These are phyloP conservation scores for Neurospora pannonica DNA, from an alignment of 495 filamentous ascomycete species.

Conservation along the genomic window DNA sequence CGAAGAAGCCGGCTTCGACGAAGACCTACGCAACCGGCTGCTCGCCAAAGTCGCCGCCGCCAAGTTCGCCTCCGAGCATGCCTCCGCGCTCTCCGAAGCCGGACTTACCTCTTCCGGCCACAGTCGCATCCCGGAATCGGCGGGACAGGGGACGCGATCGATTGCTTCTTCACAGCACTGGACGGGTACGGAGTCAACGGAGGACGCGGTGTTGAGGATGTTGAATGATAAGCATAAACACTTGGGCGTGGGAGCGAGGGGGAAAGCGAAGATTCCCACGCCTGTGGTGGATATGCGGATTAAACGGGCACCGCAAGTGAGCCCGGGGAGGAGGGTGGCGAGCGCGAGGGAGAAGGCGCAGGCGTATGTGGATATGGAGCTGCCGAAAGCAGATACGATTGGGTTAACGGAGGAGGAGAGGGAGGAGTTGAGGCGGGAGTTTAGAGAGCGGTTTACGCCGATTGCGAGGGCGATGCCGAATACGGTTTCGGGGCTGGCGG, in stretches of 20 bases:
- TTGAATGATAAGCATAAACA: conserved; percentile 74
- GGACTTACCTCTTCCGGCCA: conserved; percentile 27
- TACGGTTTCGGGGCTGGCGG: conserved; percentile 66
- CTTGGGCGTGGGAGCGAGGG: conserved; percentile 38
- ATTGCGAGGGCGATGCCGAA: conserved; percentile 67
- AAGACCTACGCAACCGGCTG: conserved; percentile 68
- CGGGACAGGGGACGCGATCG: conserved; percentile 63
- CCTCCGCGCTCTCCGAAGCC: conserved; percentile 57
- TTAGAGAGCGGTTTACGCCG: conserved; percentile 71
- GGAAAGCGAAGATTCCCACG: conserved; percentile 37
- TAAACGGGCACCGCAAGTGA: conserved; percentile 26
- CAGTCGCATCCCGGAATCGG: conserved; percentile 36
- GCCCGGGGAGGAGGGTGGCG: conserved; percentile 53
- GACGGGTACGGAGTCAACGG: conserved; percentile 63
- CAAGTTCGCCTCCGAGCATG: conserved; percentile 60
- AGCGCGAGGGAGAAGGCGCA: conserved; percentile 70
- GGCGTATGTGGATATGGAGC: conserved; percentile 52
- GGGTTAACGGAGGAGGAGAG: conserved; percentile 59
- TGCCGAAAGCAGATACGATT: conserved; percentile 37
- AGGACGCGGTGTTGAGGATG: conserved; percentile 81
- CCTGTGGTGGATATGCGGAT: conserved; percentile 52
- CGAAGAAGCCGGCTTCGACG: conserved; percentile 76
- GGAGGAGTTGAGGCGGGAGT: conserved; percentile 55
- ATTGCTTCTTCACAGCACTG: conserved; percentile 65
- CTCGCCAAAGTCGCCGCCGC: conserved; percentile 63